Percentiles rank a stretch among this genome's conserved stretches.
Evolutionary conservation across 1,284 basidiomycete species (phyloP).

Genomic region (Trichosporon sp.): DNA sequence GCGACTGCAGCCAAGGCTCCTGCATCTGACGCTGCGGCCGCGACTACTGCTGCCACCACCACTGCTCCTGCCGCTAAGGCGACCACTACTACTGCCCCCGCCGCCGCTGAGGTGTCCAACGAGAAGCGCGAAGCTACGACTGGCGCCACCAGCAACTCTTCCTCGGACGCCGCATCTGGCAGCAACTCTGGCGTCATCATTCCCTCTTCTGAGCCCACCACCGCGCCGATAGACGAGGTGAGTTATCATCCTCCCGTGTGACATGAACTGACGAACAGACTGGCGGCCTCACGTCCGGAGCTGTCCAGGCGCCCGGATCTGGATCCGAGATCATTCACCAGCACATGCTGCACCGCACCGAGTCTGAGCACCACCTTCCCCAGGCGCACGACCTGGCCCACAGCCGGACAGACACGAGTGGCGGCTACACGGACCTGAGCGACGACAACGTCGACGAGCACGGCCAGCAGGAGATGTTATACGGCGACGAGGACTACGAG

Average conservation of each 20-base stretch:
- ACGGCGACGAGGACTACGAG: conserved; percentile 54
- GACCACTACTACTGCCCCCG: neutral
- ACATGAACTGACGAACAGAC: conserved; percentile 50
- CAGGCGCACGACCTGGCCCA: conserved; percentile 17
- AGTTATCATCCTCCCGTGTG: conserved; percentile 6
- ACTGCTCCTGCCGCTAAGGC: neutral
- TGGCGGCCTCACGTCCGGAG: conserved; percentile 61
- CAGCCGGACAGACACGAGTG: conserved; percentile 30
- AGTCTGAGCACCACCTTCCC: conserved; percentile 28
- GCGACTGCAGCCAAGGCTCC: neutral
- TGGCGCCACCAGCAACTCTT: neutral
- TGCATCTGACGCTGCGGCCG: neutral
- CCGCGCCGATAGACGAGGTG: conserved; percentile 39
- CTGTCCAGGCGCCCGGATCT: conserved; percentile 65
- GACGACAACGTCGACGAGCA: conserved; percentile 41
- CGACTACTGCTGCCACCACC: neutral
- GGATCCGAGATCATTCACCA: conserved; percentile 47
- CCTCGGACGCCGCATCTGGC: neutral
- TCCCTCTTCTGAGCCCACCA: conserved; percentile 33
- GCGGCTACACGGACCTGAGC: conserved; percentile 35
- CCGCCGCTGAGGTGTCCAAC: neutral
- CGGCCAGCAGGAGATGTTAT: conserved; percentile 50
- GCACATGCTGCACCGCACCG: conserved; percentile 27
- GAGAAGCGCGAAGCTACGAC: conserved; percentile 1
- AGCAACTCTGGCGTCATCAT: conserved; percentile 18